These are phyloP conservation scores for Annulohypoxylon bovei DNA, from an alignment of 495 filamentous ascomycete species.

Conservation along the genomic window DNA sequence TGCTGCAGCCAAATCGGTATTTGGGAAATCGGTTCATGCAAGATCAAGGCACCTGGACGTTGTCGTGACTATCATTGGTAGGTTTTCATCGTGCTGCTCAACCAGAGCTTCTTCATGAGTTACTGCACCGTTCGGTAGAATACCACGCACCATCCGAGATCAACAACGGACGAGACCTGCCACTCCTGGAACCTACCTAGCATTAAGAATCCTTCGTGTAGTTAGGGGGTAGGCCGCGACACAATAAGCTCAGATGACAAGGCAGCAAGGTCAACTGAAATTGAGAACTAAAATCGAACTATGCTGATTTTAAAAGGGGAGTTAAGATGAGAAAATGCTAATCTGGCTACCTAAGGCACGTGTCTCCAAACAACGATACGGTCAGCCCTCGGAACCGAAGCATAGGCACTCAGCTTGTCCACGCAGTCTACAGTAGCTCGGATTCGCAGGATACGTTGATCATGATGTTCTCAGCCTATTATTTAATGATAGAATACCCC, in stretches of 20 bases:
- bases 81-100: neutral
- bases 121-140: slow-evolving; percentile 6
- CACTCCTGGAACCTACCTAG: slow-evolving; percentile 11
- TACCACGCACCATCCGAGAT: slow-evolving; percentile 1
- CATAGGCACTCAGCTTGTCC: neutral
- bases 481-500: neutral
- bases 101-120: neutral
- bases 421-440: neutral
- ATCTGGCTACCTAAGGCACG: neutral
- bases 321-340: slow-evolving; percentile 2
- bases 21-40: slow-evolving; percentile 18
- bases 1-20: neutral
- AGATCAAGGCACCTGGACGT: slow-evolving; percentile 22
- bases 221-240: neutral
- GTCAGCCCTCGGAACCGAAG: slow-evolving; percentile 1
- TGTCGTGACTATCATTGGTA: slow-evolving; percentile 24
- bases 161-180: slow-evolving; percentile 16
- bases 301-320: slow-evolving; percentile 14
- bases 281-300: slow-evolving; percentile 10
- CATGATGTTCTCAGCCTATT: neutral
- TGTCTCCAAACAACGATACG: slow-evolving; percentile 3
- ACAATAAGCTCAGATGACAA: neutral
- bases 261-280: neutral
- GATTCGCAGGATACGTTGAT: neutral
- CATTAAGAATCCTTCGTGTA: slow-evolving; percentile 17